Base-by-base conservation (phyloP, 208 protist species). In the Leishmania mexicana region DNA sequence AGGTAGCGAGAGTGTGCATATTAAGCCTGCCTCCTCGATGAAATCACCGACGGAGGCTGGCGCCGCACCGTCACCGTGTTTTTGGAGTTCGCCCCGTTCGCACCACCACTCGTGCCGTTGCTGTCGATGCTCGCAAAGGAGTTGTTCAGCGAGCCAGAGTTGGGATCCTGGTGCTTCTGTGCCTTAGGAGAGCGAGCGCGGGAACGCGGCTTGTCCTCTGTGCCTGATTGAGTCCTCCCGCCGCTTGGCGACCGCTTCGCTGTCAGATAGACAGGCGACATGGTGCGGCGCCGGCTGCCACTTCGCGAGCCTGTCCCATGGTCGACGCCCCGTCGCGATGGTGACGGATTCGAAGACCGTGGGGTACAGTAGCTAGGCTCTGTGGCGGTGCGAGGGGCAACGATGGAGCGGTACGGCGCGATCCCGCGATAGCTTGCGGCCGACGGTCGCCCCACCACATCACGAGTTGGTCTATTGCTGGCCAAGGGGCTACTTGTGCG, bases 371-470 rank as follows among this genome's bases (percentile, higher is more conserved):
- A 81, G 65, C 8, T 42, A 0, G 72, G 10, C 47, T 83, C 84
- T 17, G 24, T 58, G 1, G 42, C 28, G 70, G 49, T 35, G 35
- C 83, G 83, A 42, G 77, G 47, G 57, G 54, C 79, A 10, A 72
- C 58, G 24, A 72, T 81, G 1, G 85, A 85, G 60, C 91, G 88
- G 21, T 87, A 89, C 19, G 91, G 91, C 38, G 91, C 80, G 53
- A 94, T 94, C 60, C 87, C 88, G 78, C 84, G 87, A 81, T 94
- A 94, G 51, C 84, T 84, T 24, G 83, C 87, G n/a, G 76, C 76
- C 10, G 80, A 70, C 62, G 72, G 81, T 8, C 71, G 80, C 5
- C 81, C 64, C 24, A 79, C 45, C 42, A 76, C 73, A 51, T 80
- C 76, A 42, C 76, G 60, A 21, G 47, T 60, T 10, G 13, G 64